Conservation (phyloP, 345 rosid species). For the Camelina sativa region DNA sequence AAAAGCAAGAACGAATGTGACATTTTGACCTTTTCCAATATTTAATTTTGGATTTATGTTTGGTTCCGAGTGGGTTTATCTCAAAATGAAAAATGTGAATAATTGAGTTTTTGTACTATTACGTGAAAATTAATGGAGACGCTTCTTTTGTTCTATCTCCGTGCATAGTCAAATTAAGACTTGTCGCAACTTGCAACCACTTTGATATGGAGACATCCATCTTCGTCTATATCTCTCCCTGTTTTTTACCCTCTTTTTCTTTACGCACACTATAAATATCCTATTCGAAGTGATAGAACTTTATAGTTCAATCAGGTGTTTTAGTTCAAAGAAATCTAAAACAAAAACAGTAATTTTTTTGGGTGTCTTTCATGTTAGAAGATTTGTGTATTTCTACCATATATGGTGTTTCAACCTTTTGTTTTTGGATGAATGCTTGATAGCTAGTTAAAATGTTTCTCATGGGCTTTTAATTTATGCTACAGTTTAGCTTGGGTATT, state of each 20-base stretch:
- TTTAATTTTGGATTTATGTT: slow-evolving; percentile 32
- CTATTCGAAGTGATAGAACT: slow-evolving; percentile 5
- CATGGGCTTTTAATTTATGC: background rate
- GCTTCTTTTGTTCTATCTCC: slow-evolving; percentile 16
- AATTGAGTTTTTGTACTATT: slow-evolving; percentile 33
- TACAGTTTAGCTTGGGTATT: background rate
- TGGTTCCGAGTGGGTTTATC: slow-evolving; percentile 20
- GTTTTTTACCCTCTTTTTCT: background rate
- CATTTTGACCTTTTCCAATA: slow-evolving; percentile 40
- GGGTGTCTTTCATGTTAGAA: background rate
- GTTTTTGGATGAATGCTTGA: background rate
- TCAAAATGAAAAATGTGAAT: slow-evolving; percentile 34
- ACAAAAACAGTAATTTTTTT: no score
- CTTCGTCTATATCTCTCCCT: background rate
- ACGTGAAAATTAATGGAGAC: slow-evolving; percentile 31
- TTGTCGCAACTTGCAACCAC: slow-evolving; percentile 27
- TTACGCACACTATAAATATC: background rate
- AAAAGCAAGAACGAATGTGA: slow-evolving; percentile 39
- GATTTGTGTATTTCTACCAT: no score
- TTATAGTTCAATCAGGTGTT: background rate
- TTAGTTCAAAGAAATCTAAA: background rate
- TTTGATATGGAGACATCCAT: slow-evolving; percentile 3
- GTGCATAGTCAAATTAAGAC: slow-evolving; percentile 31
- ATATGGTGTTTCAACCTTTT: no score
- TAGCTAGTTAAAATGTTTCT: background rate